Base-by-base conservation (phyloP, 441 rosid species). In the Populus hybrid region DNA sequence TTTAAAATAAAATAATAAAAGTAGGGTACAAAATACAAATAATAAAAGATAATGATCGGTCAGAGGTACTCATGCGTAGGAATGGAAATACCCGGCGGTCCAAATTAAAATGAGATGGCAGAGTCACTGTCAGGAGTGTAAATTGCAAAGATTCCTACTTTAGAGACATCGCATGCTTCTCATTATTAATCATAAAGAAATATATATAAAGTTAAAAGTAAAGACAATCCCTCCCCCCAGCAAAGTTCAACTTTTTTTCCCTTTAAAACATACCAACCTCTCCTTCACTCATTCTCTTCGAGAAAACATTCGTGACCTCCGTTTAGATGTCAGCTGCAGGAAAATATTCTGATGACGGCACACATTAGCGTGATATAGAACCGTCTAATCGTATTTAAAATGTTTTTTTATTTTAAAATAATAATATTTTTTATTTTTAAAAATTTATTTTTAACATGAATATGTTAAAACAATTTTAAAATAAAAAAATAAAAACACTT, bases 241-340 rank as follows among this genome's bases (percentile, higher is more conserved):
- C 63, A 54, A 36, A 79, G 79, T 77, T 46, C 4, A 30, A 0
- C 32, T 21, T 16, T n/a, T 63, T 21, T 24, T 72, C 61, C 69
- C 70, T 82, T 81, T 74, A 77, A 76, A 72, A 70, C 69, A 36
- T 79, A 67, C 12, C 69, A 57, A 20, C 72, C 74, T 72, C 73
- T 79, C 65, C 64, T 70, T 79, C 50, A 10, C 57, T 80, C 76
- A 18, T 74, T 79, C 83, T 32, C 83, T 81, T 35, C 70, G 5
- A 76, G 65, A 65, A 68, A 66, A 20, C 67, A 72, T 71, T 59
- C 65, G 54, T 74, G 82, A 73, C 78, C 28, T 72, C 74, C 21
- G 40, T 67, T 69, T 42, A 59, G 80, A 63, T 65, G 67, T 71
- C 73, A 23, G 7, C 70, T 78, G 54, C 34, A 76, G 10, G 36